phyloP scores from a whole-genome alignment of 768 basidiomycete genomes.

The Boletus bicolor region DNA sequence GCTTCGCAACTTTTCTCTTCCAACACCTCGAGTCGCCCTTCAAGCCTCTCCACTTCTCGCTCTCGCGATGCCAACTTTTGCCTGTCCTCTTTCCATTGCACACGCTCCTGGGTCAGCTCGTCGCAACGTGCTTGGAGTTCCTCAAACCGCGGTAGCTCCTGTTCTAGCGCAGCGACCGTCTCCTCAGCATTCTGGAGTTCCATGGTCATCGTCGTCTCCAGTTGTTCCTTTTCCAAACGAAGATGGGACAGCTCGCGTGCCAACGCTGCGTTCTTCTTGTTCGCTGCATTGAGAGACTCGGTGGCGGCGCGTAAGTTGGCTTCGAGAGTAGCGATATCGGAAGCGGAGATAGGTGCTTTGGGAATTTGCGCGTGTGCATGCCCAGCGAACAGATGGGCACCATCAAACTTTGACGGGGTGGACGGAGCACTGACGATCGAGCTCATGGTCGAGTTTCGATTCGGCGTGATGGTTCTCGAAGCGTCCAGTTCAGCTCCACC shows the following conservation, averaged over 20 bases:
- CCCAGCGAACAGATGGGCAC: slow-evolving; percentile 82
- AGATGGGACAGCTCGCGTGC: slow-evolving; percentile 59
- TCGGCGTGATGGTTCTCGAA: slow-evolving; percentile 54
- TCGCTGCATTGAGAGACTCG: slow-evolving; percentile 53
- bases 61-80: slow-evolving; percentile 36
- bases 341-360: slow-evolving; percentile 41
- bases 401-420: slow-evolving; percentile 66
- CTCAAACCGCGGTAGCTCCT: slow-evolving; percentile 51
- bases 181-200: slow-evolving; percentile 69
- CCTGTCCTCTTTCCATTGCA: slow-evolving; percentile 49
- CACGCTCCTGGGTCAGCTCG: slow-evolving; percentile 47
- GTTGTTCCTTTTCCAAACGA: slow-evolving; percentile 63
- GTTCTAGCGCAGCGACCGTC: slow-evolving; percentile 54
- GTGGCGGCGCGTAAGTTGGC: slow-evolving; percentile 62
- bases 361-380: slow-evolving; percentile 63
- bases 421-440: slow-evolving; percentile 43
- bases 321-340: slow-evolving; percentile 54
- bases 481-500: slow-evolving; percentile 35
- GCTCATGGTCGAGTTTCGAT: slow-evolving; percentile 49
- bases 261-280: slow-evolving; percentile 60
- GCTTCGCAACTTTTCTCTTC: slow-evolving; percentile 43
- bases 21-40: slow-evolving; percentile 40
- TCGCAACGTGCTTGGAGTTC: slow-evolving; percentile 46
- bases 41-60: slow-evolving; percentile 37
- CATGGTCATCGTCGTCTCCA: slow-evolving; percentile 60